Evolutionary conservation across 805 yeast genomes (phyloP), one percentile per base, ranked within the genome.

Genomic region (Myxozyma monticola): DNA sequence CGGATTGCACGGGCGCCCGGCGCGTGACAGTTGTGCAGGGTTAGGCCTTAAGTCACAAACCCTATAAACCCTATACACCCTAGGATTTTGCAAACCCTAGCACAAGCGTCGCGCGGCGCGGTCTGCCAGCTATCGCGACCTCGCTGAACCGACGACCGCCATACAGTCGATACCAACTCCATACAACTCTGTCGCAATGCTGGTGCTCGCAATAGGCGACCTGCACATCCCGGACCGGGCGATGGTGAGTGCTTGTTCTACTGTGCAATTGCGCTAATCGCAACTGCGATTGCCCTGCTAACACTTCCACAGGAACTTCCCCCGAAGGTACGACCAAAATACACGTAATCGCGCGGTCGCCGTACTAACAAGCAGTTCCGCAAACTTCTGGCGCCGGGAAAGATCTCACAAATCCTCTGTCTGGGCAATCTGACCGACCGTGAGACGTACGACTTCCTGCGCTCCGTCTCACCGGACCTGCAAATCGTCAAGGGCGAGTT

Each of bases 221-320:
- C 75, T 91, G 1, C 88, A 84, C 67, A 85, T 91, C 28, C 99
- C 99, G 1, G 89, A 88, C 49, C 73, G 96, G 58, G 86, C 91
- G 8, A 73, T 79, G 24, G 90, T 74, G 65, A 57, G 80, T 69
- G 31, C 14, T 39, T 42, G 38, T 4, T 35, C 26, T 10, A 7
- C 17, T n/a, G 9, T 28, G 9, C 38, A 18, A 8, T 9, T 36
- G 24, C n/a, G 9, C 15, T 33, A 8, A 33, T 15, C 36, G 25
- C 37, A 21, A 18, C n/a, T 36, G 41, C 54, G 34, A 31, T 33
- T 39, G 8, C 25, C n/a, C n/a, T n/a, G n/a, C n/a, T n/a, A n/a
- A n/a, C n/a, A n/a, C n/a, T n/a, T 30, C 17, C 22, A 12, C 39
- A 75, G 78, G 78, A 74, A 59, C 63, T 76, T 25, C 79, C 79